Percentiles rank a stretch among this genome's conserved stretches.
Conservation (phyloP, 306 rosid species). For the Comarum palustre region DNA sequence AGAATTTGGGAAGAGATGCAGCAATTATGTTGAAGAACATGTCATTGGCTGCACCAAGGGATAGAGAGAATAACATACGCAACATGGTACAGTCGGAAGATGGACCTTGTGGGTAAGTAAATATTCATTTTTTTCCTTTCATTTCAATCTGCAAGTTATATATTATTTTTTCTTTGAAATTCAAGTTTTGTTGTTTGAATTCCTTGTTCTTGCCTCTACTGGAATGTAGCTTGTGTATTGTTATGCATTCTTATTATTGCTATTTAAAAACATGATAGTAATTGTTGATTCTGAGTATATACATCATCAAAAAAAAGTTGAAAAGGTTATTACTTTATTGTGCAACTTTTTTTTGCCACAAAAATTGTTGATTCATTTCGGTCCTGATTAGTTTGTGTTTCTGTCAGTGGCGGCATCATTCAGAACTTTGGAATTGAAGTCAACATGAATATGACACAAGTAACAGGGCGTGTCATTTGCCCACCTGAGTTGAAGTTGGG, state of each 20-base stretch:
- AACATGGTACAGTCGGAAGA: conserved; percentile 49
- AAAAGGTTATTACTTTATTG: background rate
- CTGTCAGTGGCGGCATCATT: conserved; percentile 50
- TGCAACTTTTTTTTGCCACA: background rate
- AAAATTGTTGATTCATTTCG: background rate
- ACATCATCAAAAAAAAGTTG: background rate
- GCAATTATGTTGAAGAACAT: conserved; percentile 35
- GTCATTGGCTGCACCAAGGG: conserved; percentile 42
- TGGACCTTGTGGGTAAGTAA: conserved; percentile 74
- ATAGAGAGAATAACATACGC: conserved; percentile 40
- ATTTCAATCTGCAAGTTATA: background rate
- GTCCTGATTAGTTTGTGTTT: conserved; percentile 3
- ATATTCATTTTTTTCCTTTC: background rate
- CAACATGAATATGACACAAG: conserved; percentile 46
- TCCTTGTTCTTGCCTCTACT: background rate
- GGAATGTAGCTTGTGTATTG: background rate
- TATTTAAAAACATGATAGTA: background rate
- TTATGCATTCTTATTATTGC: background rate
- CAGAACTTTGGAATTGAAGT: conserved; percentile 62
- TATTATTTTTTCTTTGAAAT: background rate
- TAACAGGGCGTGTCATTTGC: conserved; percentile 56
- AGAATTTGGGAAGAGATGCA: conserved; percentile 38
- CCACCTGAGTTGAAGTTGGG: conserved; percentile 68
- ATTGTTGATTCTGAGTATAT: background rate
- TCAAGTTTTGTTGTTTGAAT: background rate